Evolutionary conservation across 306 rosid genomes (phyloP), one percentile per base, ranked within the genome.

Genomic region (Spatholobus suberectus): DNA sequence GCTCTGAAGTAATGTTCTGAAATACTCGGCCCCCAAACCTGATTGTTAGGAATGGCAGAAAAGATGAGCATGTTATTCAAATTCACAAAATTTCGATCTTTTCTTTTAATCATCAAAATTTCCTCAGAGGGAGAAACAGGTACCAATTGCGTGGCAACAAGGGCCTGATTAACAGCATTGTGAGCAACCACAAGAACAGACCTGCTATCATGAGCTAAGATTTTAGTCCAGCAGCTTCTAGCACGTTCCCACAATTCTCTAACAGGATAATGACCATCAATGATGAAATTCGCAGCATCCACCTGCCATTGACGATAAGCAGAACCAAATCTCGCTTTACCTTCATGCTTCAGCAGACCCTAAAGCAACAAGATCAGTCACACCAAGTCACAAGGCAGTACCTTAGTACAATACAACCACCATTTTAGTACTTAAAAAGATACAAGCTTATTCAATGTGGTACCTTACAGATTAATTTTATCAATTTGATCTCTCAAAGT

Each of bases 141-240:
- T 92, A 96, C 99, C 98, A 54, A 92, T 89, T 23, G 97, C 96
- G 98, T 92, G 66, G 98, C 96, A 90, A 96, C 82, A 70, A 96
- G 99, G 83, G 99, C 98, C 91, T 96, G 99, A 89, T 93, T 96
- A 77, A 96, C 98, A 85, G 99, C 99, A 87, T 96, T 96, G 87
- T 96, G 97, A 71, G 99, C 98, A 88, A 93, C 97, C 90, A 96
- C 93, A 75, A 96, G 97, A 85, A 93, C 87, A 76, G 94, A 96
- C 90, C 84, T 84, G 82, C 97, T 87, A 85, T 93, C 98, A 51
- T 93, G 94, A 75, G 87, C 88, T 58, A 93, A 79, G 68, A 96
- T 90, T 85, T 85, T 92, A 81, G 73, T 65, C 98, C 97, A 96
- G 88, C 93, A 86, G 89, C 79, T 88, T 79, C 96, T 89, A 83